These are phyloP conservation scores for Lignosus rhinocerotis DNA, from an alignment of 1,284 basidiomycete species.

Conservation along the genomic window DNA sequence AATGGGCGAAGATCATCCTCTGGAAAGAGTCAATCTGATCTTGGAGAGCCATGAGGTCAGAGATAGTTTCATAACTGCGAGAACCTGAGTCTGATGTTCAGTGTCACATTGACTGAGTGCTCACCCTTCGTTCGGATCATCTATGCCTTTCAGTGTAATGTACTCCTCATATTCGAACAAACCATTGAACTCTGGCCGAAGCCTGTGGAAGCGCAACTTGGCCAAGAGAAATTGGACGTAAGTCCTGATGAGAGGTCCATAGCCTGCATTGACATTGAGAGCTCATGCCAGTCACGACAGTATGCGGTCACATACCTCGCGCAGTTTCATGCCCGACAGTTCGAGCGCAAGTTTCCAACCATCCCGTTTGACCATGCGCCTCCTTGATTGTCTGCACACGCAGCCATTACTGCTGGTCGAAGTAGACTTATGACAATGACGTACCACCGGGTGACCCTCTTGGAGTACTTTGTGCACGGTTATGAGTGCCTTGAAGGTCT, in stretches of 20 bases:
- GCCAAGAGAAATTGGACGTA: constrained; percentile 94
- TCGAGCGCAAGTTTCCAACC: constrained; percentile 93
- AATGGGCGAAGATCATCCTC: constrained; percentile 92
- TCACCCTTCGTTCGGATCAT: constrained; percentile 97
- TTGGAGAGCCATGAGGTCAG: constrained; percentile 93
- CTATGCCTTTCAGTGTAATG: constrained; percentile 91
- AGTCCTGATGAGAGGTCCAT: constrained; percentile 87
- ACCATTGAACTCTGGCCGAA: constrained; percentile 94
- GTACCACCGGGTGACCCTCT: constrained; percentile 90
- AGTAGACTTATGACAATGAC: constrained; percentile 31
- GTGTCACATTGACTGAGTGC: constrained; percentile 27
- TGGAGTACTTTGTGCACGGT: constrained; percentile 95
- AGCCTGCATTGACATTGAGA: constrained; percentile 54
- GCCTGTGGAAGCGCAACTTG: constrained; percentile 93
- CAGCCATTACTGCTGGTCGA: background rate
- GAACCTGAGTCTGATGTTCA: constrained; percentile 3
- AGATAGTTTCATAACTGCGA: constrained; percentile 90
- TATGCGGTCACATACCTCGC: constrained; percentile 54
- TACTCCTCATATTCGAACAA: constrained; percentile 98
- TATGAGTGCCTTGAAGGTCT: constrained; percentile 95
- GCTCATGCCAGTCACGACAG: background rate
- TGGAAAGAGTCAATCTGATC: constrained; percentile 98
- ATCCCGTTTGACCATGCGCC: constrained; percentile 93
- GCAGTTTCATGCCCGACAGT: constrained; percentile 81
- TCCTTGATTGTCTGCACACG: constrained; percentile 83